A percentile compares a stretch with the other conserved stretches of the same genome.
These are phyloP conservation scores for Melastoma candidum DNA, from an alignment of 441 rosid genomes.

Conservation along the genomic window DNA sequence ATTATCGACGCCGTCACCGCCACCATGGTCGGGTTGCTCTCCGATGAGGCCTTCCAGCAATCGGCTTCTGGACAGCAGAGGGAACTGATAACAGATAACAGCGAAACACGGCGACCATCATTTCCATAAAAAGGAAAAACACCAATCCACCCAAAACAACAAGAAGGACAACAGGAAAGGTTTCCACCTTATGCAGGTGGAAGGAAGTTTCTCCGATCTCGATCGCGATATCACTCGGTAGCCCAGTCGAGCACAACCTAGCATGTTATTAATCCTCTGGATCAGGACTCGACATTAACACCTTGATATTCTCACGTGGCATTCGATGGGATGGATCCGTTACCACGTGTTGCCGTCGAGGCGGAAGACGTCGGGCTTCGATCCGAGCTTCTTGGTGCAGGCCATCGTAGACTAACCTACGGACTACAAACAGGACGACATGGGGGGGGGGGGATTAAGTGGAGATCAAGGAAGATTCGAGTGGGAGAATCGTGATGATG, in stretches of 20 bases:
- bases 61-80: constrained; percentile 77
- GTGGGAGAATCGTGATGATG: too few relatives aligned
- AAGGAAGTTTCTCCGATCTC: constrained; percentile 64
- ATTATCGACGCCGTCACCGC: constrained; percentile 20
- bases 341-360: constrained; percentile 68
- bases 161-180: background rate
- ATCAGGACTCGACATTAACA: constrained; percentile 5
- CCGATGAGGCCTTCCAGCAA: constrained; percentile 44
- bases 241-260: constrained; percentile 80
- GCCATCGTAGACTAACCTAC: constrained; percentile 37
- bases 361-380: constrained; percentile 73
- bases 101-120: background rate
- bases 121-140: background rate
- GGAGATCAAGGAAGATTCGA: too few relatives aligned
- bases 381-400: constrained; percentile 69
- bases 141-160: background rate
- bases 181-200: constrained; percentile 70
- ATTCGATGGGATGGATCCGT: constrained; percentile 1
- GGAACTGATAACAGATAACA: constrained; percentile 40
- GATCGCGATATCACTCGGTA: constrained; percentile 65
- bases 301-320: constrained; percentile 6
- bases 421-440: too few relatives aligned
- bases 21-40: constrained; percentile 17
- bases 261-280: background rate
- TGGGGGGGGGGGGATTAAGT: too few relatives aligned